Evolutionary conservation across 768 basidiomycete genomes (phyloP), one percentile per base, ranked within the genome.

Genomic region (Serendipita sp.): DNA sequence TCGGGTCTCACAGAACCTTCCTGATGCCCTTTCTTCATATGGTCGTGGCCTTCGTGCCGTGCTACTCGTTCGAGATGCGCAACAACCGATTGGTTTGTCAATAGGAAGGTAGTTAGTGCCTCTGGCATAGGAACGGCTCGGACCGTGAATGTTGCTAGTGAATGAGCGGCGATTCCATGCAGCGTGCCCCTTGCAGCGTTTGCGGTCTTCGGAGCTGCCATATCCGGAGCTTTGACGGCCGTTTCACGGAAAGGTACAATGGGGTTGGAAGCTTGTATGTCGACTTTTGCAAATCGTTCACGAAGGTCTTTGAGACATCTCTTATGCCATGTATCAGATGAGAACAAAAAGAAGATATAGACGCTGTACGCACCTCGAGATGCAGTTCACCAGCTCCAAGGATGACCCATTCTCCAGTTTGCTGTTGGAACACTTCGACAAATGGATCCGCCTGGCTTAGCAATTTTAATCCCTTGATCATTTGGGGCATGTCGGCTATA

Each of bases 241-340:
- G 96, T 97, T 74, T 98, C 96, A 44, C 96, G 82, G 77, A 97
- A 99, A 10, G 96, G 96, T 2, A 99, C 96, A 64, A 98, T 97
- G 0, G 94, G 93, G 69, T 92, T 85, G 1, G 94, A 97, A 1
- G 87, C 85, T 68, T 93, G 91, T 34, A 99, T 93, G 53, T 91
- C 91, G 37, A 97, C 84, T 66, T 84, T 82, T 2, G 96, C 95
- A 73, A 97, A 98, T 40, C 96, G 80, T 72, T 98, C 96, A 23
- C 88, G 82, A n/a, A 99, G 76, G 73, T 98, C 96, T 74, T 92
- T 95, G 46, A 98, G 75, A 73, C 96, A 99, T 67, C 96, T 83
- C 93, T 97, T 72, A 40, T 40, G 2, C 13, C 8, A 13, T 37
- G 8, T 36, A 62, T 8, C 27, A 46, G 31, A 36, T 44, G 45